Base-by-base conservation (phyloP, 306 rosid species). In the Cicer judaicum region DNA sequence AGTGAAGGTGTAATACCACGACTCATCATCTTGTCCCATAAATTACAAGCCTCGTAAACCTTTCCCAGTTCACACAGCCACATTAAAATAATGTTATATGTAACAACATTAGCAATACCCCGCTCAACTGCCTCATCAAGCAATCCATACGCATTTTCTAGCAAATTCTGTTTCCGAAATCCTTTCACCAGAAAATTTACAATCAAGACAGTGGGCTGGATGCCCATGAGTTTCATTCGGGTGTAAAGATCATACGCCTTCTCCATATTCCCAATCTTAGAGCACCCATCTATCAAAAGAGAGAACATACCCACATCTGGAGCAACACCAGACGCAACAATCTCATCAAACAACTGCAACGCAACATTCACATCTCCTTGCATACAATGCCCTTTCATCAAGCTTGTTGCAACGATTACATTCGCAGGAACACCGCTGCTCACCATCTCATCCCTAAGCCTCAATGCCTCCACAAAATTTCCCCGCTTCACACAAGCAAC, bases 381-480 rank as follows among this genome's bases (percentile, higher is more conserved):
- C 85, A 42, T 66, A 68, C 89, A 89, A 73, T 79, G 59, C 49
- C 93, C 96, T 75, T 84, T 86, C 84, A 90, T 77, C 85, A 93
- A 93, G 64, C 78, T 82, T 6, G 85, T 85, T 2, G 82, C 91
- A 80, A 80, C 86, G 70, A 39, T 15, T 82, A 79, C 70, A 79
- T 85, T 83, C 73, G 87, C 40, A 2, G 85, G 81, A n/a, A 70
- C 42, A 57, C 95, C 85, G 16, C 82, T 79, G 50, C 73, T 72
- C 41, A 84, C 67, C 98, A 93, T 93, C 75, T 89, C 93, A 80
- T 90, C 93, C 83, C 76, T 93, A 29, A 89, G 64, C 79, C 82
- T 78, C 77, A 84, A 21, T 15, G 92, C 98, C 60, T 81, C 88
- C 9, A 15, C 64, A 84, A 93, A 5, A 81, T 89, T 85, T 53